A percentile compares a stretch with the other conserved stretches of the same genome.
These are phyloP conservation scores for Dendrocalamus sinicus DNA, from an alignment of 176 grass and related monocot genomes.

Conservation along the genomic window DNA sequence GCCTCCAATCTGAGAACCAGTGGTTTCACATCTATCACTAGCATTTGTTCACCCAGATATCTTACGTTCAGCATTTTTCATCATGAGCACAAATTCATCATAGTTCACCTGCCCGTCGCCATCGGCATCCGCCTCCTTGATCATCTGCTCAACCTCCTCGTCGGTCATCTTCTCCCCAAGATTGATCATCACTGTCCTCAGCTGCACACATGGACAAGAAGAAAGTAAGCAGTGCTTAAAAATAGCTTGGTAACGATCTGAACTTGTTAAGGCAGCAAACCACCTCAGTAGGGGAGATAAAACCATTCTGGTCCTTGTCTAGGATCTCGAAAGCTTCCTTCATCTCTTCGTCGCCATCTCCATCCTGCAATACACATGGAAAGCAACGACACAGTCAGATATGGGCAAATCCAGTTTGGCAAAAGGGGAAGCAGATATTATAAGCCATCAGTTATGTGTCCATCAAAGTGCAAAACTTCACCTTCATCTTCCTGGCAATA, in stretches of 20 bases:
- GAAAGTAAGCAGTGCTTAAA: not conserved
- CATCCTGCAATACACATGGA: constrained; percentile 44
- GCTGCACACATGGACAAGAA: constrained; percentile 38
- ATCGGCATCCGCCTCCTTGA: constrained; percentile 66
- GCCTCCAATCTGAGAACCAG: not conserved
- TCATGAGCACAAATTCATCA: constrained; percentile 72
- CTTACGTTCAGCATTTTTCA: constrained; percentile 58
- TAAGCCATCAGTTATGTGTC: not conserved
- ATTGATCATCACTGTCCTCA: constrained; percentile 72
- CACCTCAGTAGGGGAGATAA: constrained; percentile 80
- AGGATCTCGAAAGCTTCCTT: constrained; percentile 84
- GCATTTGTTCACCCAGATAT: constrained; percentile 41
- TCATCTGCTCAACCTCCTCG: constrained; percentile 76
- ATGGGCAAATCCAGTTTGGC: not conserved
- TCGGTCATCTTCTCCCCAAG: constrained; percentile 74
- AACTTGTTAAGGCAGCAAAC: not conserved
- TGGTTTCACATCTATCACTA: constrained; percentile 7
- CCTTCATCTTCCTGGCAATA: constrained; percentile 70
- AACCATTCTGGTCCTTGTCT: constrained; percentile 79
- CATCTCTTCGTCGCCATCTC: constrained; percentile 67
- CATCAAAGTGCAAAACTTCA: not conserved
- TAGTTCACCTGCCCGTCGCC: constrained; percentile 75
- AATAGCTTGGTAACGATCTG: not conserved
- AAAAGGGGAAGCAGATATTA: not conserved
- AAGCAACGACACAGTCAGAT: not conserved